Base-by-base conservation (phyloP, 352 stramenopile species). In the Blastocystis hominis region DNA sequence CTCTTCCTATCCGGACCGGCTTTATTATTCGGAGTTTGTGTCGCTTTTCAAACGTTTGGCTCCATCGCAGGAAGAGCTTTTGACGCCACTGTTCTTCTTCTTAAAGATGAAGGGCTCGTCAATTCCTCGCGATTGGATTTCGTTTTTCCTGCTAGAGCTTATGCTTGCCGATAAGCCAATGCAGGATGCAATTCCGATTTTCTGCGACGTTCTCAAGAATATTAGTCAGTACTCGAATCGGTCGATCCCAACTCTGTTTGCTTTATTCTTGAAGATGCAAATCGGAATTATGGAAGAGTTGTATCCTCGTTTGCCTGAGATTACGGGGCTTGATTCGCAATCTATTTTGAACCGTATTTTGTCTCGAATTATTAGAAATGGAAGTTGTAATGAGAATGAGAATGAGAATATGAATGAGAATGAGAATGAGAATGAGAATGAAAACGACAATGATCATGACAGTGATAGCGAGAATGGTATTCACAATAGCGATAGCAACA, bases 261-360 rank as follows among this genome's bases (percentile, higher is more conserved):
- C 47, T 4, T n/a, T 44, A 10, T 84, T 66, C 36, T 53, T 68
- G 13, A 63, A 34, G 38, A 20, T 68, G 3, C 72, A 84, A 38
- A 89, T 91, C 76, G 64, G 89, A 44, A 87, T 92, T 46, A 87
- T 90, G 61, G 55, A 88, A 13, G 77, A 88, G 24, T 30, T 92
- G 10, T 89, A 90, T 10, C 17, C 55, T 15, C 34, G 34, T 6
- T 59, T 91, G 17, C 89, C 90, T 78, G 68, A 84, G 17, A 79
- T 86, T 63, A 90, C 64, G 3, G 70, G 44, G n/a, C 38, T n/a
- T 24, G 46, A 59, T 30, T 36, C 9, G 6, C 30, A 53, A 24
- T n/a, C 9, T 1, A 0, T 78, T 17, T 59, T 56, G n/a, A n/a
- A 38, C n/a, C 9, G 59, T 68, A 68, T 68, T 68, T 68, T 59